These are phyloP conservation scores for Inga oerstediana DNA, from an alignment of 306 rosid species.

Conservation along the genomic window DNA sequence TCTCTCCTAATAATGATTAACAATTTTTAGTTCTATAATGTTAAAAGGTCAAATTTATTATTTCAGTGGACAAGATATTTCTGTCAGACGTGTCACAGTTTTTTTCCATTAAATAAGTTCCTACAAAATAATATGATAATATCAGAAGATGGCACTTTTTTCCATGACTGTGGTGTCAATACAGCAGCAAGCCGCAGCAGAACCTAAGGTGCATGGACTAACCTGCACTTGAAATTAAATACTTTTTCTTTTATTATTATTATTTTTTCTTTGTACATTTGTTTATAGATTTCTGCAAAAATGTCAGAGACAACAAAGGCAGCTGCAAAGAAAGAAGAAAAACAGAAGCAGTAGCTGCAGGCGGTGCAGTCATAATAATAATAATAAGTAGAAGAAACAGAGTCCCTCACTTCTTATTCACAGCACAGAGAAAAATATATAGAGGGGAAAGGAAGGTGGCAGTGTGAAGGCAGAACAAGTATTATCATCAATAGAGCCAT, in stretches of 20 bases:
- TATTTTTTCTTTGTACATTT: constrained; percentile 29
- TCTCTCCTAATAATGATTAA: constrained; percentile 4
- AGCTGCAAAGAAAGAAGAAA: constrained; percentile 52
- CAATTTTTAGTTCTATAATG: background rate
- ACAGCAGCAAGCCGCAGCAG: constrained; percentile 45
- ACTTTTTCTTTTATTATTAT: constrained; percentile 18
- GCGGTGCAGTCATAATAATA: constrained; percentile 85
- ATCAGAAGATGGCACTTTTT: constrained; percentile 48
- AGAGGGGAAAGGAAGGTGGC: background rate
- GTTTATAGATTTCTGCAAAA: constrained; percentile 59
- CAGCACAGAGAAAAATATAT: constrained; percentile 31
- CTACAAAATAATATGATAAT: background rate
- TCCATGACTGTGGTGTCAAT: constrained; percentile 48
- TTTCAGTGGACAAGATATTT: background rate
- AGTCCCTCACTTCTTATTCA: constrained; percentile 49
- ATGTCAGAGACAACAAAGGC: constrained; percentile 78
- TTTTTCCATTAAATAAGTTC: background rate
- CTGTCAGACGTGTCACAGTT: background rate
- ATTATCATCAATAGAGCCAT: constrained; percentile 46
- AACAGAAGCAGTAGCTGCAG: constrained; percentile 45
- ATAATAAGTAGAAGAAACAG: constrained; percentile 83
- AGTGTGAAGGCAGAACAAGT: constrained; percentile 39
- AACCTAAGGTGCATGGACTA: constrained; percentile 51
- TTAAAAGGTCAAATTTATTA: background rate
- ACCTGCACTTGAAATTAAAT: constrained; percentile 39